Base-by-base conservation (phyloP, 2,329 filamentous ascomycete genomes). In the Ceratocystis destructans region DNA sequence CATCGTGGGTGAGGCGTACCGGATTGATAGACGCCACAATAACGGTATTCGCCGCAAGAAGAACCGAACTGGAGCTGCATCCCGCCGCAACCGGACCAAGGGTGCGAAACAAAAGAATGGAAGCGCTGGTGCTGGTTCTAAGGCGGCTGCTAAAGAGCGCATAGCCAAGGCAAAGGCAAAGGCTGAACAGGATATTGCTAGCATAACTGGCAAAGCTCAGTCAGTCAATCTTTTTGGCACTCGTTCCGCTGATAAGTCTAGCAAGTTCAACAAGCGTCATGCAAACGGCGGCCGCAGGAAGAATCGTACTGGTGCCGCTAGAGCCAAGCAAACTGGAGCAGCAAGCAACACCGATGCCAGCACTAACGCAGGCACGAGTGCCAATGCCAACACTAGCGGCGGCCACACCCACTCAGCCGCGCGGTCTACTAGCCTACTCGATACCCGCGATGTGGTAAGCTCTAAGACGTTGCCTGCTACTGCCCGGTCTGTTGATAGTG, bases 21-120 rank as follows among this genome's bases (percentile, higher is more conserved):
- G 1, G 3, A 41, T 41, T 41, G 37, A 41, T 15, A 41, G 37
- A 41, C 25, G 22, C 7, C 48, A 53, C 8, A 22, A 53, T 8
- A 53, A 25, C 48, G 48, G 25, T 1, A 25, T 12, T n/a, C 64
- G 64, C 17, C 55, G 33, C 59, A 62, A 62, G 17, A 66, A 66
- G 41, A 41, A 45, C 28, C 37, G 37, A 41, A 41, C 37, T 15
- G 37, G 37, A 41, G 37, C 37, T 41, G 37, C 37, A 15, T 41
- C 37, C 10, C 37, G 37, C 37, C 37, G 37, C 37, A 41, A 41
- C 37, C 37, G 37, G 37, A 15, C 37, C 37, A 41, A 41, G 10
- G 10, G 3, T 41, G 10, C 37, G 37, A 41, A 41, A 41, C 12
- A 10, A 41, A 41, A 41, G 37, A 41, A 41, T 15, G 3, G 37